Conservation (phyloP, 129 eudicot species). For the Artemisia argyi region DNA sequence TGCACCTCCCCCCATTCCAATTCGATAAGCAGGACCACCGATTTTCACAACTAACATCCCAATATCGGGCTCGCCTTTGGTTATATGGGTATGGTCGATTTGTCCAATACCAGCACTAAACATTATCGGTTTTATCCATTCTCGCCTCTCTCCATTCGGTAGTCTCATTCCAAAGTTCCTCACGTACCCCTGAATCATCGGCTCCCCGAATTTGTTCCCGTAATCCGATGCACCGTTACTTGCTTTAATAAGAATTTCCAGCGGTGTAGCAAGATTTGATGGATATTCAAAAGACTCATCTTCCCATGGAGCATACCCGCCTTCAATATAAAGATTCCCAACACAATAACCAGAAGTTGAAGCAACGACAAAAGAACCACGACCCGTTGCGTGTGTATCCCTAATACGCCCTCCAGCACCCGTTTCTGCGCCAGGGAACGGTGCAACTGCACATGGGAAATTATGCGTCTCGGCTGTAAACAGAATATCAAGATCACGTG, state of each 20-base stretch:
- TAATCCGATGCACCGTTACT: conserved; percentile 96
- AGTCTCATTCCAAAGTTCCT: conserved; percentile 93
- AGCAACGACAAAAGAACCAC: conserved; percentile 87
- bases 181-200: conserved; percentile 82
- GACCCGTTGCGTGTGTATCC: conserved; percentile 92
- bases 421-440: conserved; percentile 96
- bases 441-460: conserved; percentile 98
- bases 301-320: conserved; percentile 43
- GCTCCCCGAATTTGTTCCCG: conserved; percentile 46
- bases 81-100: conserved; percentile 77
- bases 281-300: conserved; percentile 41
- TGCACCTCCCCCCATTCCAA: conserved; percentile 99
- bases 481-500: conserved; percentile 71
- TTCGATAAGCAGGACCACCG: conserved; percentile 96
- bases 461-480: conserved; percentile 99
- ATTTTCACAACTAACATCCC: conserved; percentile 94
- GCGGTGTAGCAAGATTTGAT: conserved; percentile 57
- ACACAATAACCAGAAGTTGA: conserved; percentile 50
- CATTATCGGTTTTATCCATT: conserved; percentile 96
- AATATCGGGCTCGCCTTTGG: conserved; percentile 88
- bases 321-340: conserved; percentile 43
- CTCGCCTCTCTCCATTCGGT: conserved; percentile 82
- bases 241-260: conserved; percentile 79
- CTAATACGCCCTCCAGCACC: conserved; percentile 95
- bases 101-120: conserved; percentile 96